Percentiles rank a stretch among this genome's conserved stretches.
Evolutionary conservation across 2,329 filamentous ascomycete genomes (phyloP).

Genomic region (Huntiella omanensis): DNA sequence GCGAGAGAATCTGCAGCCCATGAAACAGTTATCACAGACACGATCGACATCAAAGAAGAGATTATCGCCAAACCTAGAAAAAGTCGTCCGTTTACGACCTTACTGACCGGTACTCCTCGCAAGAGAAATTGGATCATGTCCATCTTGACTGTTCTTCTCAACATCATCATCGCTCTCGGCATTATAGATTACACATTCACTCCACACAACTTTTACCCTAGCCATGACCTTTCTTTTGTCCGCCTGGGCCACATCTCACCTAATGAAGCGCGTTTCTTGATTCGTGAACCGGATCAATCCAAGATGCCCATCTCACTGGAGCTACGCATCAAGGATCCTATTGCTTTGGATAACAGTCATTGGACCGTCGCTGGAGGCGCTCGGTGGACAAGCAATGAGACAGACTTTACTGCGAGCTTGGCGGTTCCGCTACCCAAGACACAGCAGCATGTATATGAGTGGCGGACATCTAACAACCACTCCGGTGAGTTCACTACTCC

Average conservation of each 20-base stretch:
- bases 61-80: slow-evolving; percentile 20
- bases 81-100: slow-evolving; percentile 38
- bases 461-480: slow-evolving; percentile 71
- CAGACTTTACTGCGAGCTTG: slow-evolving; percentile 64
- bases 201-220: slow-evolving; percentile 49
- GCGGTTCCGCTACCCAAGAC: slow-evolving; percentile 43
- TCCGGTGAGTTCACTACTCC: slow-evolving; percentile 65
- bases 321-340: slow-evolving; percentile 34
- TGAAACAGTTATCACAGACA: slow-evolving; percentile 1
- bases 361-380: slow-evolving; percentile 53
- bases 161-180: slow-evolving; percentile 48
- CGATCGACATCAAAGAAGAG: slow-evolving; percentile 33
- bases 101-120: slow-evolving; percentile 61
- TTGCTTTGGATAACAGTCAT: slow-evolving; percentile 32
- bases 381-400: slow-evolving; percentile 48
- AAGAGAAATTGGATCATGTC: slow-evolving; percentile 49
- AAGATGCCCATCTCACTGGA: slow-evolving; percentile 62
- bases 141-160: slow-evolving; percentile 50
- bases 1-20: background rate
- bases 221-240: slow-evolving; percentile 63
- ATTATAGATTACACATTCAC: slow-evolving; percentile 63
- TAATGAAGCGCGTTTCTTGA: slow-evolving; percentile 57
- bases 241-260: slow-evolving; percentile 75
- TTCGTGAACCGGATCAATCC: slow-evolving; percentile 62
- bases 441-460: slow-evolving; percentile 62